These are phyloP conservation scores for Vigna reflexopilosa DNA, from an alignment of 306 rosid species.

Conservation along the genomic window DNA sequence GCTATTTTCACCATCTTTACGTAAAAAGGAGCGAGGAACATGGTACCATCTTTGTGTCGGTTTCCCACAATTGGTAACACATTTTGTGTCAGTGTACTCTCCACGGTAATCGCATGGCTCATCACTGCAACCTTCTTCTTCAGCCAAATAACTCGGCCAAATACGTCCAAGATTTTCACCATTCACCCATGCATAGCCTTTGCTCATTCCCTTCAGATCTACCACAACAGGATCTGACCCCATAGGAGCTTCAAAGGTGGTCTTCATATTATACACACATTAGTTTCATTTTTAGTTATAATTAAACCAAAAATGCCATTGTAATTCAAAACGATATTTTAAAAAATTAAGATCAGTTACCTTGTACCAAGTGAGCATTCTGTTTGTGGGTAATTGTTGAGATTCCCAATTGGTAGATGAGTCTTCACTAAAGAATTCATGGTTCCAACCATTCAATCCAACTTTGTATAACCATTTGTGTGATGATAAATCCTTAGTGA, in stretches of 20 bases:
- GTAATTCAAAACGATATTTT: too few relatives aligned
- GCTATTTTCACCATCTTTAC: slow-evolving; percentile 44
- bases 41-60: slow-evolving; percentile 72
- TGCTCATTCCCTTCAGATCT: slow-evolving; percentile 57
- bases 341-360: slow-evolving; percentile 18
- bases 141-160: slow-evolving; percentile 57
- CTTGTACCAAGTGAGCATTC: slow-evolving; percentile 70
- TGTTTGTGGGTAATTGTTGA: slow-evolving; percentile 36
- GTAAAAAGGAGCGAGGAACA: slow-evolving; percentile 53
- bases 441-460: slow-evolving; percentile 55
- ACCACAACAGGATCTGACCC: slow-evolving; percentile 45
- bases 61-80: slow-evolving; percentile 59
- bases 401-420: slow-evolving; percentile 24
- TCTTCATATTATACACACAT: too few relatives aligned
- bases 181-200: slow-evolving; percentile 68
- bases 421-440: slow-evolving; percentile 30
- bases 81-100: slow-evolving; percentile 46
- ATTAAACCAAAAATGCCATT: too few relatives aligned
- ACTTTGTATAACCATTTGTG: slow-evolving; percentile 59
- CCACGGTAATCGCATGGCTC: slow-evolving; percentile 67
- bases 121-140: slow-evolving; percentile 49
- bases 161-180: slow-evolving; percentile 55
- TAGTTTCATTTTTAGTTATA: too few relatives aligned
- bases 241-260: too few relatives aligned
- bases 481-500: slow-evolving; percentile 51